Evolutionary conservation across 2,329 filamentous ascomycete genomes (phyloP).

Genomic region (Cryphonectria radicalis): DNA sequence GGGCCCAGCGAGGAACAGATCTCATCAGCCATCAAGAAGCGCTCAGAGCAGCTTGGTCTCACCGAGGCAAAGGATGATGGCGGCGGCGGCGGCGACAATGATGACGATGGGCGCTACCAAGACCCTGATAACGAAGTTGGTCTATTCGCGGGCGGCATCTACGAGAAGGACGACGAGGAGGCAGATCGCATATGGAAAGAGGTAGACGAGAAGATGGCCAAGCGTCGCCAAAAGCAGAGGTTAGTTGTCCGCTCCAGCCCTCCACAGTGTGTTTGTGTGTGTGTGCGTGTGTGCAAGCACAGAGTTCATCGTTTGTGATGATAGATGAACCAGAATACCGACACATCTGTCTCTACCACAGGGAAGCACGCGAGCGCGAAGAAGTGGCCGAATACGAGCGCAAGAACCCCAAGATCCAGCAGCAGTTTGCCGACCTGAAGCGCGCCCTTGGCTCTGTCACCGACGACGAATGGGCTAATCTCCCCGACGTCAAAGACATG

Average conservation of each 20-base stretch:
- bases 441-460: slow-evolving; percentile 84
- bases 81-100: slow-evolving; percentile 71
- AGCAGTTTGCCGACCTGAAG: slow-evolving; percentile 96
- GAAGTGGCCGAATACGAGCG: slow-evolving; percentile 95
- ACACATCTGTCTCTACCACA: slow-evolving; percentile 66
- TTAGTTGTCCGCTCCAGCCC: slow-evolving; percentile 64
- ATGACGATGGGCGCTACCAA: slow-evolving; percentile 75
- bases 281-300: slow-evolving; percentile 39
- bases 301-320: slow-evolving; percentile 70
- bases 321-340: slow-evolving; percentile 76
- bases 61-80: slow-evolving; percentile 57
- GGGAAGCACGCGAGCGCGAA: slow-evolving; percentile 90
- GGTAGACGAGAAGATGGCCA: slow-evolving; percentile 97
- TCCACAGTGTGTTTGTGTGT: not conserved
- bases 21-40: slow-evolving; percentile 94
- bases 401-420: slow-evolving; percentile 97
- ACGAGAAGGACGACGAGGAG: slow-evolving; percentile 97
- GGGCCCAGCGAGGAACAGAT: slow-evolving; percentile 98
- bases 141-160: slow-evolving; percentile 91
- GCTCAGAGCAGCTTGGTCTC: slow-evolving; percentile 80
- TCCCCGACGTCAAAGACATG: slow-evolving; percentile 95
- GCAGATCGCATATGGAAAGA: slow-evolving; percentile 94
- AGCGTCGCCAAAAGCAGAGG: slow-evolving; percentile 82
- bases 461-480: slow-evolving; percentile 94
- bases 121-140: slow-evolving; percentile 98